Conservation (phyloP, 768 basidiomycete genomes). For the Stropharia rugosoannulata region DNA sequence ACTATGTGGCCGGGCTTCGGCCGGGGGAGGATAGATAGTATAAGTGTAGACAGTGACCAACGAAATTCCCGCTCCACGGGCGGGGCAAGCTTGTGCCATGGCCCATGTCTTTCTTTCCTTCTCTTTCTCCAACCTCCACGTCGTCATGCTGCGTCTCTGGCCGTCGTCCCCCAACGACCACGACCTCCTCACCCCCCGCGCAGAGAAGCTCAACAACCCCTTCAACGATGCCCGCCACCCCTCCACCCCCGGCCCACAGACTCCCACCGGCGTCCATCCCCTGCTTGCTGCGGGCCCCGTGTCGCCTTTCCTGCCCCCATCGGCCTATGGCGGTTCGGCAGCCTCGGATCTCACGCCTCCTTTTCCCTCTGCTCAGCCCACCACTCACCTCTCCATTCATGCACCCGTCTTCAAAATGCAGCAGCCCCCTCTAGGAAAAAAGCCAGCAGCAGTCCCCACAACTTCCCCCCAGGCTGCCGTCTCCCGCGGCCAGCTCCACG, state of each 20-base stretch:
- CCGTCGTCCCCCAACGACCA: conserved; percentile 28
- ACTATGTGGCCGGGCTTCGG: conserved; percentile 28
- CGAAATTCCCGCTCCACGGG: conserved; percentile 4
- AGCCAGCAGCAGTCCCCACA: conserved; percentile 25
- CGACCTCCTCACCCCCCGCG: conserved; percentile 57
- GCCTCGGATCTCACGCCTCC: conserved; percentile 42
- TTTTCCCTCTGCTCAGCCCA: conserved; percentile 54
- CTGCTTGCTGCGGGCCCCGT: conserved; percentile 27
- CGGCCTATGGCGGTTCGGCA: conserved; percentile 39
- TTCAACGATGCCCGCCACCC: conserved; percentile 49
- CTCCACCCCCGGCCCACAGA: conserved; percentile 24
- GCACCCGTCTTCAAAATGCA: conserved; percentile 84
- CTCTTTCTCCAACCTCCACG: conserved; percentile 7
- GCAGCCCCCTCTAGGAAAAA: conserved; percentile 51
- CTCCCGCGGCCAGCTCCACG: conserved; percentile 78
- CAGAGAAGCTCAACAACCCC: conserved; percentile 50
- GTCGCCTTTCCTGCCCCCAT: conserved; percentile 24
- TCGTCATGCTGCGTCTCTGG: conserved; percentile 70
- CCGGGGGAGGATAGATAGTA: conserved; percentile 19
- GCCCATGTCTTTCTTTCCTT: conserved; percentile 2
- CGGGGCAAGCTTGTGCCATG: conserved; percentile 15
- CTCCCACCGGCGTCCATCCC: conserved; percentile 37
- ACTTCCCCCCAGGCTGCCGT: conserved; percentile 34
- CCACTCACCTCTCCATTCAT: conserved; percentile 73
- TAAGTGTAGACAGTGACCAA: conserved; percentile 9